Evolutionary conservation across 2,329 filamentous ascomycete species (phyloP).

Genomic region (Cercospora sojina): DNA sequence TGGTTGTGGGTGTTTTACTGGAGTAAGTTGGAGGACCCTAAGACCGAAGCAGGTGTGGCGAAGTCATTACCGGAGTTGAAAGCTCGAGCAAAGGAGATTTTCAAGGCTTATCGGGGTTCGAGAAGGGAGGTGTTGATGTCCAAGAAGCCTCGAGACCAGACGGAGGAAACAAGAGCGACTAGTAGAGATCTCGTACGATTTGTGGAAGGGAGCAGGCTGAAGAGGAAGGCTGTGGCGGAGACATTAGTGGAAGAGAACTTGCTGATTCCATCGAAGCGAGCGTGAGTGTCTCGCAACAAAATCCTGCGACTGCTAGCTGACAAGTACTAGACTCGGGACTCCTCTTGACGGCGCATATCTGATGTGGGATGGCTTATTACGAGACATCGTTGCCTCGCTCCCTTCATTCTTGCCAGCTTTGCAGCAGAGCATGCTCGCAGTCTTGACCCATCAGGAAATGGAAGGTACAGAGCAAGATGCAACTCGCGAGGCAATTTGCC

Average conservation of each 20-base stretch:
- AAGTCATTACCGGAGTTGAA: slow-evolving; percentile 39
- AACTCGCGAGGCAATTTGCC: slow-evolving; percentile 45
- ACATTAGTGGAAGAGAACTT: slow-evolving; percentile 40
- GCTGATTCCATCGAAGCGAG: slow-evolving; percentile 40
- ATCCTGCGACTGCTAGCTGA: background rate
- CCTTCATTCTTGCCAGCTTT: slow-evolving; percentile 42
- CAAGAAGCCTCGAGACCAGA: slow-evolving; percentile 31
- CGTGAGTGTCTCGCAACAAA: slow-evolving; percentile 24
- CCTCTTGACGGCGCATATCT: slow-evolving; percentile 47
- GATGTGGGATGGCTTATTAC: slow-evolving; percentile 46
- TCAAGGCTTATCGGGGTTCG: slow-evolving; percentile 30
- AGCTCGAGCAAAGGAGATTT: slow-evolving; percentile 29
- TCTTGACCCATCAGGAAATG: slow-evolving; percentile 34
- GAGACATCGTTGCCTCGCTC: slow-evolving; percentile 38
- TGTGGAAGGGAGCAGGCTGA: slow-evolving; percentile 14
- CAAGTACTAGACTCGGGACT: slow-evolving; percentile 31
- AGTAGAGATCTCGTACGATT: slow-evolving; percentile 19
- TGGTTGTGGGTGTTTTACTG: slow-evolving; percentile 95
- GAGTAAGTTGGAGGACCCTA: slow-evolving; percentile 50
- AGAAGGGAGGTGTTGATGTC: slow-evolving; percentile 36
- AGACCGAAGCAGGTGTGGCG: slow-evolving; percentile 28
- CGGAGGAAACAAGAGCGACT: slow-evolving; percentile 15
- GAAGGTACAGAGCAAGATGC: slow-evolving; percentile 18
- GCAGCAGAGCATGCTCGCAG: slow-evolving; percentile 41
- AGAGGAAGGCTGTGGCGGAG: slow-evolving; percentile 24